Conservation (phyloP, 805 yeast species). For the Yamadazyma insecticola region DNA sequence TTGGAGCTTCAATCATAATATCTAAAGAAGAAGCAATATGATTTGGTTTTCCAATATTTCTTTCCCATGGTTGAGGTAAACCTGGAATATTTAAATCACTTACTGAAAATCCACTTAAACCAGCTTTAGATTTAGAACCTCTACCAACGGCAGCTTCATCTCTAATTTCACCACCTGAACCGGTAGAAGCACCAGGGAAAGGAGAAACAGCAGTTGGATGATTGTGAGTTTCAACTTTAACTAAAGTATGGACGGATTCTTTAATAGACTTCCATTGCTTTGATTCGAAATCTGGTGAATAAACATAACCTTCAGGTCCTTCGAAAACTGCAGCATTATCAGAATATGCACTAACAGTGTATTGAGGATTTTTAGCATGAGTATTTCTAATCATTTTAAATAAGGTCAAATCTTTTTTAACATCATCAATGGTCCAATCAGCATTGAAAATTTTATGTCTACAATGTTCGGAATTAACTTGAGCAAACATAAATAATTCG, state of each 20-base stretch:
- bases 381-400: slow-evolving; percentile 97
- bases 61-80: slow-evolving; percentile 92
- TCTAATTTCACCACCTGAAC: slow-evolving; percentile 99
- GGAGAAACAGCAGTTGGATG: slow-evolving; percentile 99
- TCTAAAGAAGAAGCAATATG: slow-evolving; percentile 93
- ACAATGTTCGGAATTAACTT: slow-evolving; percentile 98
- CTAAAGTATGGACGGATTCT: slow-evolving; percentile 83
- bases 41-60: slow-evolving; percentile 80
- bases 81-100: slow-evolving; percentile 87
- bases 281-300: slow-evolving; percentile 69
- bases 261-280: slow-evolving; percentile 68
- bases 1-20: slow-evolving; percentile 95
- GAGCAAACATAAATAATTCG: slow-evolving; percentile 98
- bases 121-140: slow-evolving; percentile 96
- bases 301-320: slow-evolving; percentile 74
- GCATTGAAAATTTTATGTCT: slow-evolving; percentile 99
- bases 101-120: slow-evolving; percentile 88
- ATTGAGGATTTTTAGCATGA: slow-evolving; percentile 70
- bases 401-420: slow-evolving; percentile 64
- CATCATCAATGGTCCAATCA: slow-evolving; percentile 92
- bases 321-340: slow-evolving; percentile 97
- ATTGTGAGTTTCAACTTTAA: slow-evolving; percentile 97
- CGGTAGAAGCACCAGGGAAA: slow-evolving; percentile 99
- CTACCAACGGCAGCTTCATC: slow-evolving; percentile 99
- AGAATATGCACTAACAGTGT: slow-evolving; percentile 89